Base-by-base conservation (phyloP, 495 filamentous ascomycete species). In the Aspergillus funiculosus region DNA sequence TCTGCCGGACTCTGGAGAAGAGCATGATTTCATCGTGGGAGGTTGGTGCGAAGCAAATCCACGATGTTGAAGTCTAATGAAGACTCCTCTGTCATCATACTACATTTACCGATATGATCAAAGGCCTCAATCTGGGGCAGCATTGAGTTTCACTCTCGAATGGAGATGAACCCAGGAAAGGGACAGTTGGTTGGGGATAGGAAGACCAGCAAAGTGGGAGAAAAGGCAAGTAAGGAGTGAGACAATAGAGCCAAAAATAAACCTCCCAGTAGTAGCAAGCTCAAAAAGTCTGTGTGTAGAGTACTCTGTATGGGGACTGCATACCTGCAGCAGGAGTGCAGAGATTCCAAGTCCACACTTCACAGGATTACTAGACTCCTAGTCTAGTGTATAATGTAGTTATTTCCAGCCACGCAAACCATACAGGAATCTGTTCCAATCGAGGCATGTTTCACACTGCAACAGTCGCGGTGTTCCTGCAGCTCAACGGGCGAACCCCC, bases 381-480 rank as follows among this genome's bases (percentile, higher is more conserved):
- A n/a, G n/a, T n/a, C n/a, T n/a, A n/a, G n/a, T n/a, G n/a, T n/a
- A n/a, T n/a, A n/a, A n/a, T 29, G 39, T 15, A 19, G 32, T 17
- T 15, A 36, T 19, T 3, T 10, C 39, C 39, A 42, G 39, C 39
- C 39, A 36, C 25, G 13, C 7, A 31, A 32, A 18, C 8, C 15
- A 42, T 22, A 28, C 29, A 7, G 7, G 24, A 21, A 29, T 10
- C 19, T 19, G 13, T 14, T 34, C 35, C 7, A 31, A 21, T 21
- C 9, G 27, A 19, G 17, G 20, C 24, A 22, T 27, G 46, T 50
- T 50, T 50, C 46, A 50, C 46, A 25, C 19, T 39, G 40, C 39
- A 39, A 43, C 47, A 17, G 40, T 36, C 20, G 34, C 14, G 26
- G 22, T 26, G 36, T 50, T 50, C 47, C 47, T 50, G 47, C 47